phyloP scores from a whole-genome alignment of 2,329 filamentous ascomycete genomes.

The Dichotomopilus funicola region DNA sequence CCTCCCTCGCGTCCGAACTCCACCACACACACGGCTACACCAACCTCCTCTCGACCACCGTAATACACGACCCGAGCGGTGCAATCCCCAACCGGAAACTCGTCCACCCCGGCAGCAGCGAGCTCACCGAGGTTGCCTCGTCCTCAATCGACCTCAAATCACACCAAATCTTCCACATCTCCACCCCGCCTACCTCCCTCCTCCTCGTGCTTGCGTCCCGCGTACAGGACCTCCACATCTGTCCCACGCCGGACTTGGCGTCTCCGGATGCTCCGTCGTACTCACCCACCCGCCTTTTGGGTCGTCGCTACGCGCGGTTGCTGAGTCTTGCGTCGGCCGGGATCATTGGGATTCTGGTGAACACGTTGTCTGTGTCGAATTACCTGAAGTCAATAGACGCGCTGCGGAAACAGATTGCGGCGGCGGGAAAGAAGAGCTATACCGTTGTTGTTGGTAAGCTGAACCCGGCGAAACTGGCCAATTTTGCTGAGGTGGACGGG shows the following conservation, averaged over 20 bases:
- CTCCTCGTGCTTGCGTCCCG: slow-evolving; percentile 82
- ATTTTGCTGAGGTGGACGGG: slow-evolving; percentile 89
- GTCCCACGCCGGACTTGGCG: slow-evolving; percentile 45
- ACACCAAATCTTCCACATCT: slow-evolving; percentile 79
- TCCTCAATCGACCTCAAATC: slow-evolving; percentile 47
- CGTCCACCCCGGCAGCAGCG: slow-evolving; percentile 9
- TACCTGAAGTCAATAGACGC: slow-evolving; percentile 76
- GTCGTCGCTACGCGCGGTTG: slow-evolving; percentile 81
- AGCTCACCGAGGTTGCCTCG: not conserved
- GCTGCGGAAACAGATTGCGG: slow-evolving; percentile 64
- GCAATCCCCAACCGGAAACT: slow-evolving; percentile 77
- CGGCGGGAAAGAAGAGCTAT: slow-evolving; percentile 88
- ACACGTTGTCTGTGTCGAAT: slow-evolving; percentile 86
- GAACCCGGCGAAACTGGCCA: slow-evolving; percentile 91
- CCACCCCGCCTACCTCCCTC: slow-evolving; percentile 71
- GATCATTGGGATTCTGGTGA: slow-evolving; percentile 90
- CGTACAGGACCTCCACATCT: slow-evolving; percentile 71
- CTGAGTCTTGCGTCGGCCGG: slow-evolving; percentile 72
- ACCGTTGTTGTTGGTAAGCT: slow-evolving; percentile 95
- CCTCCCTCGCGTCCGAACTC: slow-evolving; percentile 49
- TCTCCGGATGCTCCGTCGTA: slow-evolving; percentile 38
- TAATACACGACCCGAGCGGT: slow-evolving; percentile 73
- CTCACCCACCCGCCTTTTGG: slow-evolving; percentile 50
- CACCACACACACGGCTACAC: slow-evolving; percentile 56
- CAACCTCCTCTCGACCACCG: slow-evolving; percentile 60